Evolutionary conservation across 768 basidiomycete species (phyloP).

Genomic region (Leccinum barrowsii): DNA sequence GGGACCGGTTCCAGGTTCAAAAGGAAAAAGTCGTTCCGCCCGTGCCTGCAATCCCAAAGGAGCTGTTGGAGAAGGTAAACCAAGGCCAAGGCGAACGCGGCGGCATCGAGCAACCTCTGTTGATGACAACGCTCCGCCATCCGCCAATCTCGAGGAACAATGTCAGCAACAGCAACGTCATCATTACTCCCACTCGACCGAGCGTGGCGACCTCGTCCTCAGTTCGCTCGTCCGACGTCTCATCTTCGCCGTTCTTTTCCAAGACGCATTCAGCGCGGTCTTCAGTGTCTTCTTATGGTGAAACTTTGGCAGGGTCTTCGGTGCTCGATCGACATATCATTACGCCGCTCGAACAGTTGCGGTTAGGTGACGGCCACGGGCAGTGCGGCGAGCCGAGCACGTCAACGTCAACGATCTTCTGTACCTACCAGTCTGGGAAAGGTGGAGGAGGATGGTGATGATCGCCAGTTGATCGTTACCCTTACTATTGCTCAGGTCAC

Average conservation of each 20-base stretch:
- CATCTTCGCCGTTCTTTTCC: conserved; percentile 51
- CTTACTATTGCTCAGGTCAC: too few relatives aligned
- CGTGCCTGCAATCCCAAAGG: conserved; percentile 57
- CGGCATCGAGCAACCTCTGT: conserved; percentile 6
- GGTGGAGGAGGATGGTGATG: conserved; percentile 9
- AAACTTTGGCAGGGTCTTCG: conserved; percentile 35
- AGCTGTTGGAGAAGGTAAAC: conserved; percentile 23
- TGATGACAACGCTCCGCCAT: background rate
- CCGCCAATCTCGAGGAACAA: conserved; percentile 7
- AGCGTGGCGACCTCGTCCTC: conserved; percentile 57
- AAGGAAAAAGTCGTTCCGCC: conserved; percentile 42
- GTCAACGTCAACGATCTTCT: conserved; percentile 12
- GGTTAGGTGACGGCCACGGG: conserved; percentile 21
- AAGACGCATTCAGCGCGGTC: conserved; percentile 47
- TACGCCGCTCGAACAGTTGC: conserved; percentile 53
- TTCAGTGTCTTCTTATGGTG: conserved; percentile 55
- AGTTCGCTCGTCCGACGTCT: conserved; percentile 55
- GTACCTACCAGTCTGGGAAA: conserved; percentile 11
- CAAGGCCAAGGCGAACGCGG: background rate
- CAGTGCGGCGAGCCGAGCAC: background rate
- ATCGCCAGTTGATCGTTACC: background rate
- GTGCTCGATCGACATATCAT: conserved; percentile 46
- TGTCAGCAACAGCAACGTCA: background rate
- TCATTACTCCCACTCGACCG: conserved; percentile 29
- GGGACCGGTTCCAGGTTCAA: conserved; percentile 41